Evolutionary conservation across 1,284 basidiomycete species (phyloP).

Genomic region (Trametes polyzona): DNA sequence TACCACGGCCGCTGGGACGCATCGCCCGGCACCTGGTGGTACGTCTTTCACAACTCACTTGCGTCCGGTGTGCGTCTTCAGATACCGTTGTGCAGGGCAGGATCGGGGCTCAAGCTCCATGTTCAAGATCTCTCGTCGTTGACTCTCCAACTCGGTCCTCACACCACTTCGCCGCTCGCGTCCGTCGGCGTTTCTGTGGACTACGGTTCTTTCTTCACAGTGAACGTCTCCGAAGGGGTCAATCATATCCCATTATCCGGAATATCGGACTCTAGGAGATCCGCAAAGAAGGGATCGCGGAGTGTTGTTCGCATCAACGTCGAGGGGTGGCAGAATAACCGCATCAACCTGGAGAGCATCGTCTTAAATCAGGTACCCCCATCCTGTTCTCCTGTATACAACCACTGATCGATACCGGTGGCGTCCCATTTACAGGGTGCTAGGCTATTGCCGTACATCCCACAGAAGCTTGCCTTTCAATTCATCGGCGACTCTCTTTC

Average conservation of each 20-base stretch:
- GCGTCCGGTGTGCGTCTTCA: background rate
- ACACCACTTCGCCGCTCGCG: slow-evolving; percentile 51
- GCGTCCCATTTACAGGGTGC: slow-evolving; percentile 43
- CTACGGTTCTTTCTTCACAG: slow-evolving; percentile 49
- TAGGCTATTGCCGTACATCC: slow-evolving; percentile 47
- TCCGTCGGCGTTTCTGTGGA: slow-evolving; percentile 54
- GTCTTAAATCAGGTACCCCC: slow-evolving; percentile 45
- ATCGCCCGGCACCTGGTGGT: slow-evolving; percentile 46
- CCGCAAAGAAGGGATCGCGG: slow-evolving; percentile 4
- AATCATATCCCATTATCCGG: slow-evolving; percentile 47
- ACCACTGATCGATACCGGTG: too few relatives aligned
- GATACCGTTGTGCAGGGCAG: slow-evolving; percentile 43
- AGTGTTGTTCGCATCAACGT: slow-evolving; percentile 53
- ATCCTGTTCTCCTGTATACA: background rate
- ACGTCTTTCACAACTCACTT: slow-evolving; percentile 8
- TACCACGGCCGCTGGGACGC: slow-evolving; percentile 45
- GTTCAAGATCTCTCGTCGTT: slow-evolving; percentile 48
- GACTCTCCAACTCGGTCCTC: slow-evolving; percentile 50
- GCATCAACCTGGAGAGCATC: slow-evolving; percentile 54
- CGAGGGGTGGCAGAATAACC: slow-evolving; percentile 63
- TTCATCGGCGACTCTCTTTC: slow-evolving; percentile 65
- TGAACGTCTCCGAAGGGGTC: slow-evolving; percentile 51
- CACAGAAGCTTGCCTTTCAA: slow-evolving; percentile 52
- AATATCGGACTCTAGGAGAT: background rate
- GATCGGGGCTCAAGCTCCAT: slow-evolving; percentile 58